Evolutionary conservation across 768 basidiomycete genomes (phyloP), one percentile per base, ranked within the genome.

Genomic region (Podaxis rugospora): DNA sequence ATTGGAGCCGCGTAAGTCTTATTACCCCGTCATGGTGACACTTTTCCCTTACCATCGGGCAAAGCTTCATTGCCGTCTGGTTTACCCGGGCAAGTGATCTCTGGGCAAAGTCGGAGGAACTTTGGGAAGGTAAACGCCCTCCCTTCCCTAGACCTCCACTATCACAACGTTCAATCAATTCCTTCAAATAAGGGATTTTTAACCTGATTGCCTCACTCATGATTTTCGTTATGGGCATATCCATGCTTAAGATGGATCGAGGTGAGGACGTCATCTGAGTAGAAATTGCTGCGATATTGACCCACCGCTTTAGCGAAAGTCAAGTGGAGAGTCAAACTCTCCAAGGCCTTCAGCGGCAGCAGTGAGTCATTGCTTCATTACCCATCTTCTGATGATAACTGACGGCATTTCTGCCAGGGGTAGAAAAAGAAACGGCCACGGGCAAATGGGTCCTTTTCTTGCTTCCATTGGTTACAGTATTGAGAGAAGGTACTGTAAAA

Each of bases 181-280:
- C 32, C 44, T 28, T 50, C 11, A n/a, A 13, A 62, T 16, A 42
- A 90, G 89, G 86, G 27, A 79, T 85, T 62, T 92, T 91, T 68
- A 76, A 85, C 64, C 73, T 92, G 59, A 78, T 93, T 57, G 90
- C 90, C 0, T 71, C 85, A 10, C 59, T 93, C 66, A 85, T 97
- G 82, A 95, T 97, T 68, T 92, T 94, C 72, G 78, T 89, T 69
- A 96, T 98, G 93, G 95, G 93, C 2, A 69, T 98, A 40, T 89
- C 90, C 37, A 95, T 98, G 90, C 85, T 99, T 62, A 94, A 92
- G 70, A 88, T 99, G 84, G 95, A 98, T 72, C 81, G 89, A 68
- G 80, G 80, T 78, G 67, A 49, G 68, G 55, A 27, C n/a, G 23
- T 18, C 18, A n/a, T 14, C 47, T 42, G 13, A 9, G 18, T 11